Evolutionary conservation across 768 basidiomycete species (phyloP), one percentile per base, ranked within the genome.

Genomic region (Leccinum barrowsii): DNA sequence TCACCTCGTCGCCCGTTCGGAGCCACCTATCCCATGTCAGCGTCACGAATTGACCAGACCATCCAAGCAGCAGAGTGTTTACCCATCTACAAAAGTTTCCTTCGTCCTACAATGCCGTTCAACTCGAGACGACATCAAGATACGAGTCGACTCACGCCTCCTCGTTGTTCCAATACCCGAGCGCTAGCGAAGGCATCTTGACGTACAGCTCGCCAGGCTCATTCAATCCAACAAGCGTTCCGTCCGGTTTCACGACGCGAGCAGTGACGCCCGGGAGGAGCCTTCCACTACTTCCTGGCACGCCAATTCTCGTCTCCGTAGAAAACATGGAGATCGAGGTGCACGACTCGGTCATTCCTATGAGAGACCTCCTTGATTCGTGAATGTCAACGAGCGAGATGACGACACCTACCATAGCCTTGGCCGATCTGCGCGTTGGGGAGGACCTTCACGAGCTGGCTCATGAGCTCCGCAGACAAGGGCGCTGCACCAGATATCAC

Each of bases 31-130:
- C 11, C 4, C 19, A n/a, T 57, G 47, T 65, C 4, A 58, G 44
- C 28, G 12, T n/a, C 21, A 7, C 35, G 28, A 32, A 11, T 40
- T 30, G 12, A 24, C 3, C 32, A 15, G 55, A 7, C 32, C 3
- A 17, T 47, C 21, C 15, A 44, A n/a, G n/a, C 12, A 4, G 13
- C 2, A 13, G 46, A 11, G 11, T 22, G 64, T 76, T 60, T 59
- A 86, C 84, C 88, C 87, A 59, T 88, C 78, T 12, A 83, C 60
- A 65, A 89, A 90, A 0, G 85, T 86, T 59, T 89, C 86, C 56
- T 76, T 80, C 5, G 87, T 89, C 37, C 88, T 89, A 56, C 7
- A 10, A 5, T 13, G 12, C 15, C 42, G 4, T 24, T 54, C 4
- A 55, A 58, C 3, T 22, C 15, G 42, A 17, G 34, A 32, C 12